Evolutionary conservation across 2,329 filamentous ascomycete species (phyloP).

Genomic region (Cercospora zeina): DNA sequence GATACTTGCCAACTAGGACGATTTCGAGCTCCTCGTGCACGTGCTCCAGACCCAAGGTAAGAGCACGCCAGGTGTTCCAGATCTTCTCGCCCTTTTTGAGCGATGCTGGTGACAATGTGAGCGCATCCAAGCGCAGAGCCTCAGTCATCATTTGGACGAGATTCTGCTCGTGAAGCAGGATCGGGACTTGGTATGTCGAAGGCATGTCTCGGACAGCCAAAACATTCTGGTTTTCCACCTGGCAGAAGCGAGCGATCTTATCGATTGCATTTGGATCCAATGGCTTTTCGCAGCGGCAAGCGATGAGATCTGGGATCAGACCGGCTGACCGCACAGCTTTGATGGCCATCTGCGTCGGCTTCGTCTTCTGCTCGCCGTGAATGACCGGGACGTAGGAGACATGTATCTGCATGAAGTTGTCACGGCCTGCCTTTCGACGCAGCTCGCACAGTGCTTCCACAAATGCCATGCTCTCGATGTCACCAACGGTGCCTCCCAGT

Average conservation of each 20-base stretch:
- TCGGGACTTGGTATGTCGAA: constrained; percentile 89
- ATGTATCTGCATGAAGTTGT: constrained; percentile 85
- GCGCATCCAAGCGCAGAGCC: constrained; percentile 62
- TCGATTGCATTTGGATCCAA: constrained; percentile 72
- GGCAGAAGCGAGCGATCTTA: constrained; percentile 88
- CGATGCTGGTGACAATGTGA: constrained; percentile 54
- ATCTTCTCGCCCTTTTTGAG: constrained; percentile 64
- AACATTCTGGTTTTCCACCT: constrained; percentile 81
- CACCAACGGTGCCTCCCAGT: constrained; percentile 69
- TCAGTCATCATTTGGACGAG: constrained; percentile 67
- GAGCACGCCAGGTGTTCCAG: constrained; percentile 75
- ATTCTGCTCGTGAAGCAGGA: constrained; percentile 83
- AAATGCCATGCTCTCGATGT: constrained; percentile 86
- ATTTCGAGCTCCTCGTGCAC: constrained; percentile 72
- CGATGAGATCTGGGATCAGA: constrained; percentile 67
- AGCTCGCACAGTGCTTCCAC: constrained; percentile 83
- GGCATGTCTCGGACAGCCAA: constrained; percentile 83
- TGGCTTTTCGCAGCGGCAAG: constrained; percentile 80
- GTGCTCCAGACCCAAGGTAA: constrained; percentile 67
- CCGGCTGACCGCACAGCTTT: constrained; percentile 80
- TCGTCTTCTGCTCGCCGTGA: constrained; percentile 84
- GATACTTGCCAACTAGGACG: constrained; percentile 90
- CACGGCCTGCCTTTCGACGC: constrained; percentile 67
- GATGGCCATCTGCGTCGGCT: constrained; percentile 91
- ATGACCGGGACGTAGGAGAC: constrained; percentile 84